phyloP scores from a whole-genome alignment of 2,329 filamentous ascomycete species.

The Hypomyces rosellus region DNA sequence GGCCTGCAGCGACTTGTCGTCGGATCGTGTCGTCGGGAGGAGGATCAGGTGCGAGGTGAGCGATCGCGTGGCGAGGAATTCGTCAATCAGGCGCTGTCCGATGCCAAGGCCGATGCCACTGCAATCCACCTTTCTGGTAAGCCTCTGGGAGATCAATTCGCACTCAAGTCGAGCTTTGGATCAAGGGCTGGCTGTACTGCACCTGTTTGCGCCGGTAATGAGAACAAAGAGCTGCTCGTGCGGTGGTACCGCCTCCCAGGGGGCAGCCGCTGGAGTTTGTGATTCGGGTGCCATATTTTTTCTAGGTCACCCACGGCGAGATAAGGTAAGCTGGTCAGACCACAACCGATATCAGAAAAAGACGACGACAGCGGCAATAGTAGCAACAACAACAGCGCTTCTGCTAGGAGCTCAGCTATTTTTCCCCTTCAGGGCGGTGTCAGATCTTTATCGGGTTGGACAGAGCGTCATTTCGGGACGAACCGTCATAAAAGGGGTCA shows the following conservation, averaged over 20 bases:
- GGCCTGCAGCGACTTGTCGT: slow-evolving; percentile 68
- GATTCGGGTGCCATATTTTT: no score
- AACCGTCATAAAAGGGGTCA: no score
- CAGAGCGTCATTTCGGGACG: no score
- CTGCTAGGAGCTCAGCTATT: no score
- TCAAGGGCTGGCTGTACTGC: slow-evolving; percentile 17
- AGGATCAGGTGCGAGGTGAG: slow-evolving; percentile 65
- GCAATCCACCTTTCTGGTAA: slow-evolving; percentile 10
- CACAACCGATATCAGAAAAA: no score
- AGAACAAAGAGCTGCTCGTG: slow-evolving; percentile 56
- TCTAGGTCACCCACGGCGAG: no score
- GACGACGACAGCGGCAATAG: no score
- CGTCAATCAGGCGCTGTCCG: slow-evolving; percentile 79
- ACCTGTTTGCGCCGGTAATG: slow-evolving; percentile 86
- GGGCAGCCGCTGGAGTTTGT: slow-evolving; percentile 1
- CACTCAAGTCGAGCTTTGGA: not conserved
- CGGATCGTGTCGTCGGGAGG: slow-evolving; percentile 75
- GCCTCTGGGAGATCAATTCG: not conserved
- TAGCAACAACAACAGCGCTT: no score
- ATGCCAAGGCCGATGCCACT: slow-evolving; percentile 85
- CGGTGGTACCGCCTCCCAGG: slow-evolving; percentile 31
- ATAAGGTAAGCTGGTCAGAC: no score
- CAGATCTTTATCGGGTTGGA: no score
- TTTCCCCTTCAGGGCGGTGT: no score
- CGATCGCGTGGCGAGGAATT: slow-evolving; percentile 69